Conservation (phyloP, 2,329 filamentous ascomycete species). For the Curvularia eragrostidis region DNA sequence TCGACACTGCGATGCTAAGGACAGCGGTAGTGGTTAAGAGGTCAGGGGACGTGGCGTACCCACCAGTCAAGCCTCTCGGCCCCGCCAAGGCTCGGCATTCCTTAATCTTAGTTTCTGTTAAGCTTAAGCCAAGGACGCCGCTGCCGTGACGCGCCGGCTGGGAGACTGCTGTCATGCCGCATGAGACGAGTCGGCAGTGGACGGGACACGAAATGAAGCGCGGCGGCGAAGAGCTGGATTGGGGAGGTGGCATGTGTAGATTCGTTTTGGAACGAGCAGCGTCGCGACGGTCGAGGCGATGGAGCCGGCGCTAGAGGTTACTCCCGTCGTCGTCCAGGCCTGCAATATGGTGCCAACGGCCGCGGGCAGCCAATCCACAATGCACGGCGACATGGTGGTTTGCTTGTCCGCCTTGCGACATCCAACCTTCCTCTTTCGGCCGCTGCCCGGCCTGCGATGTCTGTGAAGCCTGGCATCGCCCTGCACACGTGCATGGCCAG, state of each 20-base stretch:
- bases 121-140: constrained; percentile 14
- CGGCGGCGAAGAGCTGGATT: constrained; percentile 18
- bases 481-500: background rate
- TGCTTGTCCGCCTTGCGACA: background rate
- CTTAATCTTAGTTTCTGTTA: constrained; percentile 33
- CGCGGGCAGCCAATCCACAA: background rate
- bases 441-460: too few relatives aligned
- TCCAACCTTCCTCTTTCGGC: constrained; percentile 25
- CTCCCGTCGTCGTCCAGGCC: constrained; percentile 6
- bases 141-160: constrained; percentile 6
- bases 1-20: constrained; percentile 15
- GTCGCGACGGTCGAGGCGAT: constrained; percentile 4
- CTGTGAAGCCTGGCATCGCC: constrained; percentile 4
- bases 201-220: background rate
- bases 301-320: constrained; percentile 12
- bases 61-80: constrained; percentile 33
- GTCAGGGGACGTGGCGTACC: constrained; percentile 20
- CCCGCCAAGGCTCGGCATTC: constrained; percentile 33
- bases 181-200: background rate
- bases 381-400: background rate
- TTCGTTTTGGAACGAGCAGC: constrained; percentile 1
- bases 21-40: constrained; percentile 6
- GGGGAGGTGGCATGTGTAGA: constrained; percentile 31
- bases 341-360: constrained; percentile 2
- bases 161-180: background rate